Evolutionary conservation across 169 alveolate species (phyloP), one percentile per base, ranked within the genome.

Genomic region (Cryptosporidium xiaoi): DNA sequence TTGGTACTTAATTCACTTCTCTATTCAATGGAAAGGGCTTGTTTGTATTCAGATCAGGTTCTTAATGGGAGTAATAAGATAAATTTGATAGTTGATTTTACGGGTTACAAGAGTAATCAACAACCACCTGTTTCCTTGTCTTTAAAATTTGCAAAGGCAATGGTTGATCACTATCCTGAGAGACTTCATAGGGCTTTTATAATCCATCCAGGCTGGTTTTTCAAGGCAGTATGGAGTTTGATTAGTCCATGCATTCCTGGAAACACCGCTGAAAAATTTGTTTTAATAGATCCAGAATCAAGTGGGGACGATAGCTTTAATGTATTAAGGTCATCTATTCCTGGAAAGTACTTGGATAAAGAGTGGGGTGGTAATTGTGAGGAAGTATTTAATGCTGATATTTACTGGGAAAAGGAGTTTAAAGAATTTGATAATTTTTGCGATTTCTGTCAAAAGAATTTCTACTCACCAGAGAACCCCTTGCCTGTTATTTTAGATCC

Each of bases 71-170:
- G 64, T 29, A 77, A 77, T n/a, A 77, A 77, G 53, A 62, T 77
- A 15, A 77, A 77, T 56, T 62, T 77, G 48, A 62, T 77, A 34
- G 87, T 77, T 34, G 87, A 77, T 36, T 77, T 77, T 62, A 77
- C 87, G 20, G 87, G 87, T 13, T 60, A 77, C 48, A 77, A 77
- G 36, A 60, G 77, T n/a, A 77, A 68, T 13, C 87, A 77, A 40
- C 87, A 77, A 31, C 87, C 87, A 18, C 87, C 87, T 27, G 87
- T 77, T 77, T 77, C 87, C 48, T 60, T 77, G 31, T 77, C 87
- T 18, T 71, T 77, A 3, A 77, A 77, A 48, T 77, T 77, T 60
- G 87, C 87, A n/a, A 77, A 77, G 71, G 87, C 87, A 16, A 77
- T 77, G 87, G 87, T 77, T 36, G 87, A 77, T 44, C 87, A 77